These are phyloP conservation scores for Hypholoma sublateritium DNA, from an alignment of 768 basidiomycete genomes.

Conservation along the genomic window DNA sequence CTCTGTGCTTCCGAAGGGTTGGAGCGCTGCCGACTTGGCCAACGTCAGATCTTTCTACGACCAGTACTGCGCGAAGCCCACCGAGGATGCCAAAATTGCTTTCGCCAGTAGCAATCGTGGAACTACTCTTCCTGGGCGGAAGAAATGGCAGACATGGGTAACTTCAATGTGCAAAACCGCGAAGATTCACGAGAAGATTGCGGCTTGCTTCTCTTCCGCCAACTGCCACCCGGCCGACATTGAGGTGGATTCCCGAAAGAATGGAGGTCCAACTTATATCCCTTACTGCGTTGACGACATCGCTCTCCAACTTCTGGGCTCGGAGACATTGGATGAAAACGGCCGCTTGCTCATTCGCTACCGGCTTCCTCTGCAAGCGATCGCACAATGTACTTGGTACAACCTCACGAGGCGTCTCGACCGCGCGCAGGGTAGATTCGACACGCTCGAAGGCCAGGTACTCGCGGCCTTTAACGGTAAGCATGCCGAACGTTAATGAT, in stretches of 20 bases:
- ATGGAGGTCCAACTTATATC: slow-evolving; percentile 4
- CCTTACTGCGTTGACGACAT: slow-evolving; percentile 10
- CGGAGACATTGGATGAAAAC: slow-evolving; percentile 2
- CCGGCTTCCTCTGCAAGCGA: neutral
- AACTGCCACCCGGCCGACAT: slow-evolving; percentile 11
- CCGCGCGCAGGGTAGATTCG: neutral
- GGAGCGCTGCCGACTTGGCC: slow-evolving; percentile 7
- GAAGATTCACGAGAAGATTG: slow-evolving; percentile 11
- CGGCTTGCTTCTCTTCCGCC: neutral
- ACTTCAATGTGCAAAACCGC: neutral
- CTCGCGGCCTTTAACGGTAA: slow-evolving; percentile 9
- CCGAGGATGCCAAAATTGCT: slow-evolving; percentile 4
- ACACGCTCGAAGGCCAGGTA: neutral
- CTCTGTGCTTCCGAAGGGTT: neutral
- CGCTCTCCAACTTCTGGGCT: slow-evolving; percentile 7
- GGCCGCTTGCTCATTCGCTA: neutral
- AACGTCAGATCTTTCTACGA: slow-evolving; percentile 16
- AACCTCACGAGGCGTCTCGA: neutral
- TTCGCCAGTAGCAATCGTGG: slow-evolving; percentile 4
- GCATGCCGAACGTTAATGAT: neutral
- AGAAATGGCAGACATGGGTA: slow-evolving; percentile 10
- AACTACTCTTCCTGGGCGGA: slow-evolving; percentile 13
- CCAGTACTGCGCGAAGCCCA: neutral
- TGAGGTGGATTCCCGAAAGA: neutral
- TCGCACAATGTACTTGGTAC: slow-evolving; percentile 11